Percentiles rank a stretch among this genome's conserved stretches.
These are phyloP conservation scores for Coniochaeta hoffmannii DNA, from an alignment of 2,329 filamentous ascomycete species.

Conservation along the genomic window DNA sequence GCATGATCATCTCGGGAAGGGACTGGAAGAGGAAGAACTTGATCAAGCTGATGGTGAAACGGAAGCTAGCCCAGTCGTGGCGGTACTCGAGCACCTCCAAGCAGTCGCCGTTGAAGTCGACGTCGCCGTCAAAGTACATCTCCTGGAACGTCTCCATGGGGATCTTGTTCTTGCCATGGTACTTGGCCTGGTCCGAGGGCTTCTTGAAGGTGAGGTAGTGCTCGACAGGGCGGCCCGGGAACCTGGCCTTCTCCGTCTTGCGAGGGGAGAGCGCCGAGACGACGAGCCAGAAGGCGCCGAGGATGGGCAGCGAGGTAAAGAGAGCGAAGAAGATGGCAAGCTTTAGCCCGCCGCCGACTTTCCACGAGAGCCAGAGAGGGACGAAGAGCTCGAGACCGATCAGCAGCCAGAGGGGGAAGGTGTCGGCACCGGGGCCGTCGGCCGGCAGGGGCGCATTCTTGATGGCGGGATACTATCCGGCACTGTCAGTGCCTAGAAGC, in stretches of 20 bases:
- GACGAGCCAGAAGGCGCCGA: constrained; percentile 74
- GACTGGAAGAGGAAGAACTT: constrained; percentile 83
- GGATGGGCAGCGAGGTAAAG: constrained; percentile 70
- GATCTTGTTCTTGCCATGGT: constrained; percentile 72
- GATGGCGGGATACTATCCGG: constrained; percentile 69
- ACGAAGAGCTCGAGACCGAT: constrained; percentile 61
- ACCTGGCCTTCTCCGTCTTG: constrained; percentile 85
- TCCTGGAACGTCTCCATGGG: constrained; percentile 93
- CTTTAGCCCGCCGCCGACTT: constrained; percentile 76
- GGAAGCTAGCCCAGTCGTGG: constrained; percentile 95
- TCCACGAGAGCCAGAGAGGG: constrained; percentile 76
- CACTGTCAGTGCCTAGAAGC: constrained; percentile 6
- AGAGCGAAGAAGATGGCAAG: constrained; percentile 82
- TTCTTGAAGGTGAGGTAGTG: constrained; percentile 83
- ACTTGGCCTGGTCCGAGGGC: constrained; percentile 53
- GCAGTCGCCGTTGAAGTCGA: constrained; percentile 90
- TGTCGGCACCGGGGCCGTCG: constrained; percentile 75
- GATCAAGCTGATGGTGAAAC: constrained; percentile 79
- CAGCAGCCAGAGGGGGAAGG: constrained; percentile 79
- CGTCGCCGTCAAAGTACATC: constrained; percentile 93
- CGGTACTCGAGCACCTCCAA: constrained; percentile 88
- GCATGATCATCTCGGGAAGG: constrained; percentile 85
- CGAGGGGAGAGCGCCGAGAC: constrained; percentile 77
- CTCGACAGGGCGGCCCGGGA: constrained; percentile 81
- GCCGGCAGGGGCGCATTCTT: constrained; percentile 92